These are phyloP conservation scores for Oryza glaberrima DNA, from an alignment of 176 grass and related monocot species.

Conservation along the genomic window DNA sequence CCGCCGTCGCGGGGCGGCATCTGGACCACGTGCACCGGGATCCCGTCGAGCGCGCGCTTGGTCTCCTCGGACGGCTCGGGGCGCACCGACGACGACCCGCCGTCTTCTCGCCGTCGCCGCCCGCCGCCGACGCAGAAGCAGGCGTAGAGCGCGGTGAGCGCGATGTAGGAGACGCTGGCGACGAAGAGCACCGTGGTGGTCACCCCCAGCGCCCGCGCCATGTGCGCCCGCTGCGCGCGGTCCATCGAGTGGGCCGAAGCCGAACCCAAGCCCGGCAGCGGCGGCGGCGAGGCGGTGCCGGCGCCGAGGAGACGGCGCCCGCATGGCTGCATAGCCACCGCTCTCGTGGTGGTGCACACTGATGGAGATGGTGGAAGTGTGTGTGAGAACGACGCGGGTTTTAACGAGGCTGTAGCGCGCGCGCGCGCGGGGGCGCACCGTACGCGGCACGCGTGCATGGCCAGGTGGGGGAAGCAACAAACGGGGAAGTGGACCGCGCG, in stretches of 20 bases:
- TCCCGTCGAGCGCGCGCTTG: constrained; percentile 38
- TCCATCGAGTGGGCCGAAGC: neutral
- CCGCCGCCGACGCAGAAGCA: neutral
- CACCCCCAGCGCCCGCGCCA: constrained; percentile 13
- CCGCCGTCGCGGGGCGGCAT: too few species aligned
- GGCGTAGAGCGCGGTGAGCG: constrained; percentile 27
- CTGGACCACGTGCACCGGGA: constrained; percentile 20
- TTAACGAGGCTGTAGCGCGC: neutral
- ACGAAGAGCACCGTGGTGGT: constrained; percentile 29
- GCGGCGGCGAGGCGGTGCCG: too few species aligned
- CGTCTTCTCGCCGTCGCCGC: neutral
- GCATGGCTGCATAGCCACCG: neutral
- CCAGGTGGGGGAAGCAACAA: neutral
- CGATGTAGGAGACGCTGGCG: constrained; percentile 31
- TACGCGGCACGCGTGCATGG: neutral
- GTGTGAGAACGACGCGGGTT: neutral
- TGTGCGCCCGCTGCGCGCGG: constrained; percentile 24
- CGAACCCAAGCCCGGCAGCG: neutral
- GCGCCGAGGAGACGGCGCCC: neutral
- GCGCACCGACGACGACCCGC: neutral
- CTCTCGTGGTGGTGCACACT: neutral
- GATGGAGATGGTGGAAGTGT: too few species aligned
- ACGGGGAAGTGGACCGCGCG: neutral
- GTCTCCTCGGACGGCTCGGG: neutral
- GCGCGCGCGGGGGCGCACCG: neutral